phyloP scores from a whole-genome alignment of 208 protist species.

The Sergeia podlipaevii region DNA sequence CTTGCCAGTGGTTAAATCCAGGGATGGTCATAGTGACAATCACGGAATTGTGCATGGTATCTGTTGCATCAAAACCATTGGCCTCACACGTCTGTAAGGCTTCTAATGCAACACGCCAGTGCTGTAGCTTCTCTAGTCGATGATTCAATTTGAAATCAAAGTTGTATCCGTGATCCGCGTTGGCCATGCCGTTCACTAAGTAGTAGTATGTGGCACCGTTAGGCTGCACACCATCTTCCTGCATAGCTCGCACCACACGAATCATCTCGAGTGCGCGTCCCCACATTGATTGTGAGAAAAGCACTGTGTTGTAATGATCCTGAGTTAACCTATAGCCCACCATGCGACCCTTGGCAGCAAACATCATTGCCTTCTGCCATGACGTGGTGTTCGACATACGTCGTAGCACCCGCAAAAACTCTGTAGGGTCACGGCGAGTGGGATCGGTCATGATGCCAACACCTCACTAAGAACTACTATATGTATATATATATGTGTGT shows the following conservation, averaged over 20 bases:
- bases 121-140: conserved; percentile 82
- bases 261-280: conserved; percentile 87
- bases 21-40: conserved; percentile 87
- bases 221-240: conserved; percentile 82
- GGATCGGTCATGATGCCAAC: conserved; percentile 81
- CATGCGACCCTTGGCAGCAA: conserved; percentile 88
- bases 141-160: conserved; percentile 90
- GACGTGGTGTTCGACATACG: conserved; percentile 86
- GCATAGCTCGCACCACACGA: conserved; percentile 83
- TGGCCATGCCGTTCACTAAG: conserved; percentile 90
- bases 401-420: conserved; percentile 87
- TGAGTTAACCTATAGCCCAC: conserved; percentile 84
- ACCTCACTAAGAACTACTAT: background rate
- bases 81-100: conserved; percentile 81
- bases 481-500: background rate
- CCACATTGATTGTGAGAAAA: conserved; percentile 90
- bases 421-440: conserved; percentile 82
- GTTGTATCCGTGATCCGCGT: conserved; percentile 90
- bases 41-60: conserved; percentile 91
- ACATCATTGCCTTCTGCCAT: conserved; percentile 91
- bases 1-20: conserved; percentile 82
- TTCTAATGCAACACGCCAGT: conserved; percentile 88
- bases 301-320: conserved; percentile 90
- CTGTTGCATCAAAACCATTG: conserved; percentile 88
- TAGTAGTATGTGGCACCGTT: conserved; percentile 91